A percentile compares a stretch with the other conserved stretches of the same genome.
Evolutionary conservation across 1,284 basidiomycete genomes (phyloP).

Genomic region (Austroboletus novae-zelandiae): DNA sequence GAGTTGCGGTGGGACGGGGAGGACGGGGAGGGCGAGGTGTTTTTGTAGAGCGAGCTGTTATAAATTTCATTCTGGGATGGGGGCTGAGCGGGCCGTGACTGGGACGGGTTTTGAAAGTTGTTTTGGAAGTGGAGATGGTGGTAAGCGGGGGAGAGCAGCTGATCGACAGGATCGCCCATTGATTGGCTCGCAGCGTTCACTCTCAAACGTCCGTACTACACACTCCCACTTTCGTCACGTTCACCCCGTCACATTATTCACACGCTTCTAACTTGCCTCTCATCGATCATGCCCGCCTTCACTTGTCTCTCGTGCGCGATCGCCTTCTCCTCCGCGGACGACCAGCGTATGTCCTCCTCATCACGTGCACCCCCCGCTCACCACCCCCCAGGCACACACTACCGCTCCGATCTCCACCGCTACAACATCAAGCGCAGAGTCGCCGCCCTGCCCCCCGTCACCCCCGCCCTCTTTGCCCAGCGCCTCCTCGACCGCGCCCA

Average conservation of each 20-base stretch:
- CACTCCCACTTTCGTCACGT: constrained; percentile 14
- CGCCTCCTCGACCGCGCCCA: constrained; percentile 83
- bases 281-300: constrained; percentile 38
- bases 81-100: constrained; percentile 8
- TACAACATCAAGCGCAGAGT: constrained; percentile 99
- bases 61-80: constrained; percentile 26
- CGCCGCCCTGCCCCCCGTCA: constrained; percentile 87
- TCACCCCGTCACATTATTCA: constrained; percentile 9
- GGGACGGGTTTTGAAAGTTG: constrained; percentile 25
- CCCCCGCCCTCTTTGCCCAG: constrained; percentile 77
- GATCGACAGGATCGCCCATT: constrained; percentile 62
- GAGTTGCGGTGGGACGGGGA: constrained; percentile 28
- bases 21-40: constrained; percentile 26
- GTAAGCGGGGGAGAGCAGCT: constrained; percentile 59
- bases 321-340: constrained; percentile 81
- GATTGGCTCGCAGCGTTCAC: constrained; percentile 43
- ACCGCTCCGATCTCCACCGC: constrained; percentile 92
- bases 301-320: constrained; percentile 94
- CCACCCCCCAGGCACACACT: constrained; percentile 68
- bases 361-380: background rate
- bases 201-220: constrained; percentile 22
- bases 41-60: constrained; percentile 24
- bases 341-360: constrained; percentile 66
- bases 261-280: constrained; percentile 7
- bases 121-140: constrained; percentile 49